Evolutionary conservation across 139 green algal genomes (phyloP).

Genomic region (Pseudopediastrum boryanum): DNA sequence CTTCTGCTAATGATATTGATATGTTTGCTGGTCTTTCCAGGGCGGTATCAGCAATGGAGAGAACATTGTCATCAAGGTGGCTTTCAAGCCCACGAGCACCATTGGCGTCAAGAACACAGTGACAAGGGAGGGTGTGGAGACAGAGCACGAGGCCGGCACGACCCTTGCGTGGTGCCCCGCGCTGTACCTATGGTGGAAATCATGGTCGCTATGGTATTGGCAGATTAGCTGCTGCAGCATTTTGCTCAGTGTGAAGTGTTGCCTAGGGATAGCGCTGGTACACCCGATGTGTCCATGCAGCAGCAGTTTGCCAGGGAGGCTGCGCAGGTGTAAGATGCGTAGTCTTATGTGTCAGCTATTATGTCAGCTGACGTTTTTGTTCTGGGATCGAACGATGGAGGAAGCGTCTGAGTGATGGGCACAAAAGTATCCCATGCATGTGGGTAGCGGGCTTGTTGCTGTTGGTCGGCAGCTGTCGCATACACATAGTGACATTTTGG

Average conservation of each 20-base stretch:
- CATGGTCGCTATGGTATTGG: constrained; percentile 97
- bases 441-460: too few species aligned
- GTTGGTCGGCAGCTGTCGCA: too few species aligned
- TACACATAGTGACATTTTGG: too few species aligned
- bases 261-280: constrained; percentile 33
- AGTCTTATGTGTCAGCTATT: too few species aligned
- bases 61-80: constrained; percentile 93
- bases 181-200: constrained; percentile 99
- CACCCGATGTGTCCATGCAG: constrained; percentile 6
- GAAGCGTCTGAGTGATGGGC: too few species aligned
- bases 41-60: constrained; percentile 97
- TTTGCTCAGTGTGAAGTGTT: constrained; percentile 93
- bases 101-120: constrained; percentile 90
- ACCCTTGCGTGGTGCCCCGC: constrained; percentile 96
- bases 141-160: constrained; percentile 90
- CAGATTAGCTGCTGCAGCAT: constrained; percentile 95
- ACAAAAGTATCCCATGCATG: too few species aligned
- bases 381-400: too few species aligned
- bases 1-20: too few species aligned
- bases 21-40: too few species aligned
- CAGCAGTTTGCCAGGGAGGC: constrained; percentile 35
- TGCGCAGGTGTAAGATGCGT: too few species aligned
- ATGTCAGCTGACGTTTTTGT: too few species aligned
- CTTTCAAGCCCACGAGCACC: constrained; percentile 99
- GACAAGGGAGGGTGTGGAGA: constrained; percentile 73